Base-by-base conservation (phyloP, 257 asterid species). In the Solanum verrucosum region DNA sequence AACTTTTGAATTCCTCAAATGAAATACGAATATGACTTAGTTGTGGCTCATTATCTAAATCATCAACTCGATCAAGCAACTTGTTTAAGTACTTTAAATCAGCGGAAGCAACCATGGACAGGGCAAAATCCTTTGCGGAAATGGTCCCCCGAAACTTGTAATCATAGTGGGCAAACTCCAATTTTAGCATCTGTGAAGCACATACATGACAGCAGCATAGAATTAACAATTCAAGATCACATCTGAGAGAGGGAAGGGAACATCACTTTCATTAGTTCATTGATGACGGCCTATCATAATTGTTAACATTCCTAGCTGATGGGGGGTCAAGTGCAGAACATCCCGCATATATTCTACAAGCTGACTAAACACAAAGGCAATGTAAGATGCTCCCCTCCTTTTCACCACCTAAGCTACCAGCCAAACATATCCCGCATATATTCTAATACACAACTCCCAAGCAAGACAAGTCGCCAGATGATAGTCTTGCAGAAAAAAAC, bases 141-240 rank as follows among this genome's bases (percentile, higher is more conserved):
- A 96, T 95, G 87, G 94, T 93, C 90, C 99, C 98, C 87, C 88
- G 93, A 78, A 87, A 90, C 92, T 94, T 94, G 88, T 91, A 94
- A 90, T 96, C 99, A 87, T 96, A 96, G 89, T 96, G 98, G 78
- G 93, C 92, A 90, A 96, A 96, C 92, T 96, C 99, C 94, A 96
- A 89, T 81, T 87, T 91, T 87, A 93, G 92, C 88, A 95, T 93
- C 99, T 96, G 95, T 35, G 77, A 67, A 77, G 49, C 29, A 74
- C 84, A 71, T 7, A 40, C 12, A 59, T 70, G 40, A 46, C 79
- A 88, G 56, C 56, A 79, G 27, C 67, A 83, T 56, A 81, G 35
- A 82, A n/a, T 27, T 38, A 52, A 60, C 44, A 85, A 84, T 31
- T 37, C 65, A 84, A 31, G 40, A 74, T 44, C 68, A 33, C 81